phyloP scores from a whole-genome alignment of 495 filamentous ascomycete species.

The Penicillium odoratum region DNA sequence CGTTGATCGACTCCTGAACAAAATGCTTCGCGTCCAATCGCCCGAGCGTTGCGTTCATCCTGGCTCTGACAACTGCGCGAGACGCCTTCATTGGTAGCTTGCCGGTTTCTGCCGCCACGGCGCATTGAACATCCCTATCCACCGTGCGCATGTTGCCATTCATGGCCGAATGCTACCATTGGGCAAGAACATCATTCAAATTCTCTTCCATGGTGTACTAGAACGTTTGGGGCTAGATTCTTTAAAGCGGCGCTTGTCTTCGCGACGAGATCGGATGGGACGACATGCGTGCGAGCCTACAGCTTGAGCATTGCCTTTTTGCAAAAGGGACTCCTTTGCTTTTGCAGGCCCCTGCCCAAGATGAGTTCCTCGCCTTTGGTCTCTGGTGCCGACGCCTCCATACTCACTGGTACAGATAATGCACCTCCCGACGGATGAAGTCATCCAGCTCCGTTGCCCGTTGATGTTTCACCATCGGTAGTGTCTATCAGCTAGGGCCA shows the following conservation, averaged over 20 bases:
- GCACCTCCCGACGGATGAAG: background rate
- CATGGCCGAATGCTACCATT: background rate
- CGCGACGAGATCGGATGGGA: too few species aligned
- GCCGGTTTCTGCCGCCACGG: background rate
- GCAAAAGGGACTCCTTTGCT: background rate
- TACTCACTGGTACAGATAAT: background rate
- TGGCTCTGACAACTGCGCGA: slow-evolving; percentile 1
- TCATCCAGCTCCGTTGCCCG: background rate
- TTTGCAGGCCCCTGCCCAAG: background rate
- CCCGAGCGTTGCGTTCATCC: background rate
- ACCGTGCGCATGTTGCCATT: background rate
- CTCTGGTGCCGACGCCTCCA: background rate
- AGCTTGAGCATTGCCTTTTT: too few species aligned
- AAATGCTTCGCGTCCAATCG: background rate
- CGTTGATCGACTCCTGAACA: background rate
- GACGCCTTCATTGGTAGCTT: slow-evolving; percentile 1
- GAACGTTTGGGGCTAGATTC: background rate
- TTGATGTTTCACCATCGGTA: too few species aligned
- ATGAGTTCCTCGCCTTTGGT: slow-evolving; percentile 1
- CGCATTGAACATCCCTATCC: background rate
- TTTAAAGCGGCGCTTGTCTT: too few species aligned
- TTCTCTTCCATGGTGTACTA: slow-evolving; percentile 1
- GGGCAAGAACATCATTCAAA: slow-evolving; percentile 3
- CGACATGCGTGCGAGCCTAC: too few species aligned
- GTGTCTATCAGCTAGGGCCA: too few species aligned